phyloP scores from a whole-genome alignment of 2,329 filamentous ascomycete species.

The Coniella lustricola region DNA sequence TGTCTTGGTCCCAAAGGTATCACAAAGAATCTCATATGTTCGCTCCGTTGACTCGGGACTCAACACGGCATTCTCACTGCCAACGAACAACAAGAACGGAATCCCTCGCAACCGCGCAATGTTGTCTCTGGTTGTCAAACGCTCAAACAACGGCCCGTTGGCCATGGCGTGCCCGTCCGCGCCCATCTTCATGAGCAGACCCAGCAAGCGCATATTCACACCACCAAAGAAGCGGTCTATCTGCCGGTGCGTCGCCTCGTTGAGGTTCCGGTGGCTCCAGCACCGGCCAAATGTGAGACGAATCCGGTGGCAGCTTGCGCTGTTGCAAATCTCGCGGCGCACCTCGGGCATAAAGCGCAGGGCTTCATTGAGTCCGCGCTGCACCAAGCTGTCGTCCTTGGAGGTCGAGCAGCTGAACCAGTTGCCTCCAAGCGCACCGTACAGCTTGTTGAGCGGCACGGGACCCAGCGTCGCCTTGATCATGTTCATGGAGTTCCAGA shows the following conservation, averaged over 20 bases:
- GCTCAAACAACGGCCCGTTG: constrained; percentile 41
- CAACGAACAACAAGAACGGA: constrained; percentile 50
- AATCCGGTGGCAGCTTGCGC: constrained; percentile 53
- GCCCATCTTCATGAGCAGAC: constrained; percentile 52
- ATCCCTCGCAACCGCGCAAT: constrained; percentile 43
- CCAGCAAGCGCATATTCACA: constrained; percentile 51
- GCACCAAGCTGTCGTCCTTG: constrained; percentile 39
- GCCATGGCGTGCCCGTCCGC: constrained; percentile 41
- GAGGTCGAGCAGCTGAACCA: constrained; percentile 50
- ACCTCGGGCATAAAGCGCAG: constrained; percentile 51
- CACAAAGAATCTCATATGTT: constrained; percentile 46
- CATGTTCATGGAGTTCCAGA: constrained; percentile 49
- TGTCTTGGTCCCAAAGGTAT: constrained; percentile 38
- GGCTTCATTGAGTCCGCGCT: constrained; percentile 46
- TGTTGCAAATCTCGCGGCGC: constrained; percentile 52
- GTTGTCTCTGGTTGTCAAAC: constrained; percentile 43
- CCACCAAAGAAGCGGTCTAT: constrained; percentile 57
- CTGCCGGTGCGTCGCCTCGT: constrained; percentile 57
- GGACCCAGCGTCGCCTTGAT: constrained; percentile 45
- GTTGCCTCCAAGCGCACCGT: constrained; percentile 38
- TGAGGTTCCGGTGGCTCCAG: constrained; percentile 60
- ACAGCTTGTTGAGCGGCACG: constrained; percentile 42
- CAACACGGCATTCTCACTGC: constrained; percentile 50
- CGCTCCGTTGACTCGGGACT: constrained; percentile 45
- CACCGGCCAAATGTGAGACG: constrained; percentile 54